Conservation (phyloP, 2,329 filamentous ascomycete species). For the Aspergillus melleus region DNA sequence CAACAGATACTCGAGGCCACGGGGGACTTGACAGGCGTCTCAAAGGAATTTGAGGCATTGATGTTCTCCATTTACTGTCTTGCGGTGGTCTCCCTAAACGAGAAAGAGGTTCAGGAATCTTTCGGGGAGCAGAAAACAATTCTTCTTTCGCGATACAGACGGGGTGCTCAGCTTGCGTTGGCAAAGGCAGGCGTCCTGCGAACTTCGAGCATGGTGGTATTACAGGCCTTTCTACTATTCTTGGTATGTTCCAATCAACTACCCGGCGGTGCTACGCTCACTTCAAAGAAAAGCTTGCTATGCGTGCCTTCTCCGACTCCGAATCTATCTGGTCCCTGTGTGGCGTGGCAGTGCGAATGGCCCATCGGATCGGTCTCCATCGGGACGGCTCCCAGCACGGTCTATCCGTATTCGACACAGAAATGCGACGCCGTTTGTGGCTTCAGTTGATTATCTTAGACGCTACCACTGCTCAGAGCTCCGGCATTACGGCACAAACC, state of each 20-base stretch:
- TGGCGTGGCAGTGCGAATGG: conserved; percentile 49
- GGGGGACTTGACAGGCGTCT: conserved; percentile 55
- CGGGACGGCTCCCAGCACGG: conserved; percentile 49
- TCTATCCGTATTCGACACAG: conserved; percentile 48
- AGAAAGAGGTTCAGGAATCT: conserved; percentile 52
- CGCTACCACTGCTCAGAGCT: conserved; percentile 5
- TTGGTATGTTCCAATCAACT: conserved; percentile 30
- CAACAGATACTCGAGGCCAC: conserved; percentile 62
- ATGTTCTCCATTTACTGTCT: conserved; percentile 67
- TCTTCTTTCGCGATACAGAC: conserved; percentile 41
- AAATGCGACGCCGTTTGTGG: conserved; percentile 37
- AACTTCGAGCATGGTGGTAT: conserved; percentile 45
- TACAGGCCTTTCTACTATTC: conserved; percentile 51
- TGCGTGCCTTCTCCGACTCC: conserved; percentile 44
- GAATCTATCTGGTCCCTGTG: conserved; percentile 55
- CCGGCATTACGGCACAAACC: not conserved
- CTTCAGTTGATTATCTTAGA: conserved; percentile 30
- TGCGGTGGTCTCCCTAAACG: conserved; percentile 55
- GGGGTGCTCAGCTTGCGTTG: conserved; percentile 43
- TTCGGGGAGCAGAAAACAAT: conserved; percentile 31
- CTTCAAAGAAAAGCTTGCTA: conserved; percentile 20
- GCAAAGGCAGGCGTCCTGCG: conserved; percentile 35
- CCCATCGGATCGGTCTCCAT: conserved; percentile 51
- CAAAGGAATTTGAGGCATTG: conserved; percentile 61
- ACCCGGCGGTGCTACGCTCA: not conserved